A percentile compares a stretch with the other conserved stretches of the same genome.
phyloP scores from a whole-genome alignment of 495 filamentous ascomycete genomes.

The Talaromyces ruber region DNA sequence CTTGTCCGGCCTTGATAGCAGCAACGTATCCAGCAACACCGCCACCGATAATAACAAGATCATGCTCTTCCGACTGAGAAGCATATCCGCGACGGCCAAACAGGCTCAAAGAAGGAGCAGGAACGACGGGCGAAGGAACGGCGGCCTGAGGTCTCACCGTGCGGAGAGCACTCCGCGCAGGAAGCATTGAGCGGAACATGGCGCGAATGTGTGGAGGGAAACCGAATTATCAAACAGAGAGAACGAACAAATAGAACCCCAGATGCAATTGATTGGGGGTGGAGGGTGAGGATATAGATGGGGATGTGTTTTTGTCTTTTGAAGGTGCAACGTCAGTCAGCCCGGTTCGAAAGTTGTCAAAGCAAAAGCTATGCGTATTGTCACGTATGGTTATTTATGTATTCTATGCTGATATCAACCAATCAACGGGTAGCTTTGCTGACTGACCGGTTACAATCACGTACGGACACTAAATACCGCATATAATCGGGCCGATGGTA shows the following conservation, averaged over 20 bases:
- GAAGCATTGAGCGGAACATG: conserved; percentile 71
- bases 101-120: conserved; percentile 42
- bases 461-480: neutral
- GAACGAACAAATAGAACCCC: conserved; percentile 16
- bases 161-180: conserved; percentile 57
- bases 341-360: neutral
- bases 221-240: conserved; percentile 9
- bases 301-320: neutral
- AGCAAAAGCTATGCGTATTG: conserved; percentile 8
- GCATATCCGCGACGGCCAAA: conserved; percentile 64
- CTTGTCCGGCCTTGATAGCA: conserved; percentile 97
- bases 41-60: conserved; percentile 91
- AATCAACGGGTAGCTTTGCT: neutral
- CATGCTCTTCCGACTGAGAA: conserved; percentile 75
- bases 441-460: neutral
- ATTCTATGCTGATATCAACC: neutral
- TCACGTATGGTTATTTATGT: conserved; percentile 3
- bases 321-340: neutral
- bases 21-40: conserved; percentile 98
- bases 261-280: conserved; percentile 8
- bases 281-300: neutral
- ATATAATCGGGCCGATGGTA: conserved; percentile 6
- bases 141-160: conserved; percentile 28
- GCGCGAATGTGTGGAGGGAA: conserved; percentile 17
- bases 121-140: conserved; percentile 47